These are phyloP conservation scores for Mycena sanguinolenta DNA, from an alignment of 768 basidiomycete genomes.

Conservation along the genomic window DNA sequence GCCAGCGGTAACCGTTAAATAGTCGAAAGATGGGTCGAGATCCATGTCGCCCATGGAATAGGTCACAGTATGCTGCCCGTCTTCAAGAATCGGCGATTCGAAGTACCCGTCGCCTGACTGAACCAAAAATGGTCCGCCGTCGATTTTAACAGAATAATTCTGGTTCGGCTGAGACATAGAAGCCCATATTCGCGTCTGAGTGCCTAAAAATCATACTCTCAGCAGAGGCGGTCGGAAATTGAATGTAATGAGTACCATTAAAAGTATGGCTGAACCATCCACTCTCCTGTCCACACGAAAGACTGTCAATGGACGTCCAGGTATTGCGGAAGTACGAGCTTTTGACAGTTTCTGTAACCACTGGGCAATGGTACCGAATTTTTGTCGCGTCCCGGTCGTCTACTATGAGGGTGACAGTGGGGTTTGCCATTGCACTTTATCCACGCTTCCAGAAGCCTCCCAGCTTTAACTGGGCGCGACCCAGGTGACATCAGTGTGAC, in stretches of 20 bases:
- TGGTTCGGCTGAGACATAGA: slow-evolving; percentile 41
- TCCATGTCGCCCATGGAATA: slow-evolving; percentile 47
- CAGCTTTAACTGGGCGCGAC: slow-evolving; percentile 1
- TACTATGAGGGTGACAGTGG: slow-evolving; percentile 46
- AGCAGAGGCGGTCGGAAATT: neutral
- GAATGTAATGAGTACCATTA: slow-evolving; percentile 45
- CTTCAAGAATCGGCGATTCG: slow-evolving; percentile 48
- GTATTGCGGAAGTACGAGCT: slow-evolving; percentile 56
- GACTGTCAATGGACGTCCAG: slow-evolving; percentile 51
- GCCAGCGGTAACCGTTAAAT: slow-evolving; percentile 54
- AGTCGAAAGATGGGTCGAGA: slow-evolving; percentile 54
- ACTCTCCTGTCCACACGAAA: slow-evolving; percentile 42
- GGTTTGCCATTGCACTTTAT: slow-evolving; percentile 21
- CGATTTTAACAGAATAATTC: slow-evolving; percentile 53
- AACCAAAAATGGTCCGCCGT: slow-evolving; percentile 48
- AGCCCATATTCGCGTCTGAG: slow-evolving; percentile 52
- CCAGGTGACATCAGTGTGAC: slow-evolving; percentile 24
- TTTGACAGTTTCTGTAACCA: slow-evolving; percentile 47
- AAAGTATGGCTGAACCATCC: slow-evolving; percentile 59
- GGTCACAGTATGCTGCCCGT: slow-evolving; percentile 53
- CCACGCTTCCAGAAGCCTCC: neutral
- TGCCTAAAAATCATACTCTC: neutral
- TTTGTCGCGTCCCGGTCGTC: slow-evolving; percentile 53
- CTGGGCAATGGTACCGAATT: slow-evolving; percentile 54
- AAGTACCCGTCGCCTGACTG: slow-evolving; percentile 49